Percentiles rank a stretch among this genome's conserved stretches.
phyloP scores from a whole-genome alignment of 768 basidiomycete species.

The Boletales sp. region DNA sequence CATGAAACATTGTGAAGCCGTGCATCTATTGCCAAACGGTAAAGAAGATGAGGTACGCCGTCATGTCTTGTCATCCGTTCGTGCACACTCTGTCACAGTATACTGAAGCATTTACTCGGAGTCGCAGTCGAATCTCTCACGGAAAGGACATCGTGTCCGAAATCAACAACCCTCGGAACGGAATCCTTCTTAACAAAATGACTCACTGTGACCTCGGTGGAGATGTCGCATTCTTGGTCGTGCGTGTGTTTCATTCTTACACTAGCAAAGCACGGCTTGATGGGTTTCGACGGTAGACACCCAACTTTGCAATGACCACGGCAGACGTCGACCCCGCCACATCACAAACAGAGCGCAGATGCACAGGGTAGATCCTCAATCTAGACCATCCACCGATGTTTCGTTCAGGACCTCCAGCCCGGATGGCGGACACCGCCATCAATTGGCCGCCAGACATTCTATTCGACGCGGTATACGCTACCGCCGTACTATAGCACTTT shows the following conservation, averaged over 20 bases:
- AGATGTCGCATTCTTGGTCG: conserved; percentile 1
- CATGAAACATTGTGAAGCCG: background rate
- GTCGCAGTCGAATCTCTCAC: background rate
- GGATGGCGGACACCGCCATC: background rate
- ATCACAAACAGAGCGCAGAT: background rate
- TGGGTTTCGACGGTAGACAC: background rate
- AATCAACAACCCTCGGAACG: conserved; percentile 1
- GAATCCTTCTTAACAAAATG: conserved; percentile 1
- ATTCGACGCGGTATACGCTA: conserved; percentile 3
- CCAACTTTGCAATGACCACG: conserved; percentile 5
- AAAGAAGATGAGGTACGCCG: conserved; percentile 1
- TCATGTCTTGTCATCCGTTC: background rate
- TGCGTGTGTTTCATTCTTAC: background rate
- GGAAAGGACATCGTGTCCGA: no score
- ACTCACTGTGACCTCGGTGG: background rate
- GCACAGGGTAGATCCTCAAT: background rate
- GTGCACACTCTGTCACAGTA: background rate
- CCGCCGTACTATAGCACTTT: background rate
- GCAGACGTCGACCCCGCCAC: background rate
- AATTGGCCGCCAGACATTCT: conserved; percentile 4
- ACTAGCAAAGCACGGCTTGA: background rate
- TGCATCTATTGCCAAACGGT: conserved; percentile 3
- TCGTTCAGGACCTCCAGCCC: background rate
- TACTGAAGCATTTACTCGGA: background rate
- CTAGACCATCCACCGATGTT: background rate